Percentiles rank a stretch among this genome's conserved stretches.
phyloP scores from a whole-genome alignment of 768 basidiomycete species.

The Fistulinella prunicolor region DNA sequence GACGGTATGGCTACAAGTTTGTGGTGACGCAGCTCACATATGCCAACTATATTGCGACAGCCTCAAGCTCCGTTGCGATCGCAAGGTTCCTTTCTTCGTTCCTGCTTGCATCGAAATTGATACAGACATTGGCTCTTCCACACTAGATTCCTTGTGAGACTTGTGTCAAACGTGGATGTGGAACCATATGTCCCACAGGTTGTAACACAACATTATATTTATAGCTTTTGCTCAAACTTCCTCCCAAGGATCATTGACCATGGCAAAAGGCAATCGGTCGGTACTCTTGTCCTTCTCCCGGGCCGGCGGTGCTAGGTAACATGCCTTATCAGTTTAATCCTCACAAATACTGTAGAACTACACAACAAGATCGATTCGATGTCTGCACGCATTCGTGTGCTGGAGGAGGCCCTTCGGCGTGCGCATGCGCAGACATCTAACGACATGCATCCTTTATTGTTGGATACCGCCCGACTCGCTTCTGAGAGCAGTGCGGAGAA shows the following conservation, averaged over 20 bases:
- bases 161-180: slow-evolving; percentile 72
- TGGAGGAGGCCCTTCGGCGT: slow-evolving; percentile 55
- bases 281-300: slow-evolving; percentile 2
- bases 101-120: slow-evolving; percentile 5
- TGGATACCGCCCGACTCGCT: slow-evolving; percentile 21
- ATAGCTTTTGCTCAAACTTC: neutral
- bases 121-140: neutral
- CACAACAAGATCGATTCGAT: slow-evolving; percentile 62
- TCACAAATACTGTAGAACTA: slow-evolving; percentile 69
- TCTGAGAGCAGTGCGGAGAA: slow-evolving; percentile 24
- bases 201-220: slow-evolving; percentile 6
- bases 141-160: slow-evolving; percentile 73
- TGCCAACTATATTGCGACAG: slow-evolving; percentile 23
- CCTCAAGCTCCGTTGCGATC: slow-evolving; percentile 65
- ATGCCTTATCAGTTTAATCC: slow-evolving; percentile 41
- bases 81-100: slow-evolving; percentile 41
- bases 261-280: slow-evolving; percentile 59
- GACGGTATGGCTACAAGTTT: slow-evolving; percentile 27
- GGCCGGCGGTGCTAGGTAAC: neutral
- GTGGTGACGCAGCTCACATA: neutral
- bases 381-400: slow-evolving; percentile 52
- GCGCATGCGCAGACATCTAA: slow-evolving; percentile 49
- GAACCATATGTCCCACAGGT: slow-evolving; percentile 78
- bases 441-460: slow-evolving; percentile 49
- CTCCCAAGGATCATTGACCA: slow-evolving; percentile 46